A percentile compares a stretch with the other conserved stretches of the same genome.
Conservation (phyloP, 805 yeast species). For the Myxozyma lipomycoides region DNA sequence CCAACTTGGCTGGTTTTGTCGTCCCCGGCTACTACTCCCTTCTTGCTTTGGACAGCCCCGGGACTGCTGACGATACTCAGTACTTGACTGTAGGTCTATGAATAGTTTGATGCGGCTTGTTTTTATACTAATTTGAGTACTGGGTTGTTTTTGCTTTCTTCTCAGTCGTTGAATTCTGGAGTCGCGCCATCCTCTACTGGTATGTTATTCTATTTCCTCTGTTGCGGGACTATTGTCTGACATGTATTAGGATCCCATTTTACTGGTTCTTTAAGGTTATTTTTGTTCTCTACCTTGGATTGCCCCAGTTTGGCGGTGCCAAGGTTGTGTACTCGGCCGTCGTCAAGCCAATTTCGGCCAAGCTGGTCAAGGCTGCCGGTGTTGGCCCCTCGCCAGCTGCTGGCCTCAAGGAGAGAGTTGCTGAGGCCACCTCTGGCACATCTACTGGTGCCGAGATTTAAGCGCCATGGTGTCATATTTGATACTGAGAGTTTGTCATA, state of each 20-base stretch:
- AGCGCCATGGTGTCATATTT: neutral
- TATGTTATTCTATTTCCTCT: neutral
- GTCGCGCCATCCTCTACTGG: slow-evolving; percentile 88
- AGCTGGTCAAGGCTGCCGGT: slow-evolving; percentile 12
- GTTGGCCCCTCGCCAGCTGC: slow-evolving; percentile 23
- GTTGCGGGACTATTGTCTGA: neutral
- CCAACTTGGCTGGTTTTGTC: slow-evolving; percentile 87
- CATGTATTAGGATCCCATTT: slow-evolving; percentile 58
- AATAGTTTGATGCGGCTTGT: too few relatives aligned
- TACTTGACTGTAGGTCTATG: slow-evolving; percentile 44
- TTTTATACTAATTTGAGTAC: slow-evolving; percentile 41
- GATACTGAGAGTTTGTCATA: neutral
- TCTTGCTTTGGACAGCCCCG: slow-evolving; percentile 69
- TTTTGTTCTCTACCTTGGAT: slow-evolving; percentile 78
- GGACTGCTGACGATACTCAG: slow-evolving; percentile 74
- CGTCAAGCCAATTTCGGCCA: slow-evolving; percentile 40
- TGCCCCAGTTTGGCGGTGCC: slow-evolving; percentile 89
- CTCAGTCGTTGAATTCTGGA: slow-evolving; percentile 93
- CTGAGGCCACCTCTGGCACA: slow-evolving; percentile 32
- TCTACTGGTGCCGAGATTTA: slow-evolving; percentile 26
- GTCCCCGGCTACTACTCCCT: slow-evolving; percentile 88
- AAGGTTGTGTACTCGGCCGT: slow-evolving; percentile 57
- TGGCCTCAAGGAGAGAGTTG: slow-evolving; percentile 35
- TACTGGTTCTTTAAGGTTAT: slow-evolving; percentile 91
- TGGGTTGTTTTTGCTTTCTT: slow-evolving; percentile 98